These are phyloP conservation scores for Hymenoscyphus albidus DNA, from an alignment of 2,329 filamentous ascomycete genomes.

Conservation along the genomic window DNA sequence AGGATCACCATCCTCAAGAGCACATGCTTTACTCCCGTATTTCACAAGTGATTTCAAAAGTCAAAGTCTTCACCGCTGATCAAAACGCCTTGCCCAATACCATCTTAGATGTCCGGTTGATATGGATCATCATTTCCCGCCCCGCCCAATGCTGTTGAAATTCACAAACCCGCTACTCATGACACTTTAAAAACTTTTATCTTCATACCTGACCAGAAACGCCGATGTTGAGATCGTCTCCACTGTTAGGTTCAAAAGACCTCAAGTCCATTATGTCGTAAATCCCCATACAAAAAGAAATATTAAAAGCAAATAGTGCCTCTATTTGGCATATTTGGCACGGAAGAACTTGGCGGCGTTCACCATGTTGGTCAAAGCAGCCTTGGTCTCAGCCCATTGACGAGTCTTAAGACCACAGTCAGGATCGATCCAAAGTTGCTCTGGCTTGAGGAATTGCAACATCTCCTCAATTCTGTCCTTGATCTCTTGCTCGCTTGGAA, in stretches of 20 bases:
- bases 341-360: slow-evolving; percentile 97
- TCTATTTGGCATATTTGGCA: slow-evolving; percentile 63
- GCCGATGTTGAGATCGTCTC: slow-evolving; percentile 50
- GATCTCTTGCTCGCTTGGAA: slow-evolving; percentile 97
- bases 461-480: slow-evolving; percentile 97
- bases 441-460: slow-evolving; percentile 93
- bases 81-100: slow-evolving; percentile 18
- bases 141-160: slow-evolving; percentile 35
- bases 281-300: slow-evolving; percentile 17
- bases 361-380: slow-evolving; percentile 93
- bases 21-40: slow-evolving; percentile 2
- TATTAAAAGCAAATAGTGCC: slow-evolving; percentile 14
- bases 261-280: slow-evolving; percentile 21
- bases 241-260: slow-evolving; percentile 25
- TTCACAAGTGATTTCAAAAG: background rate
- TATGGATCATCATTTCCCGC: slow-evolving; percentile 30
- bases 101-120: slow-evolving; percentile 35
- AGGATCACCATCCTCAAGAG: slow-evolving; percentile 2
- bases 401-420: slow-evolving; percentile 99
- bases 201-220: slow-evolving; percentile 36
- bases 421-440: slow-evolving; percentile 99
- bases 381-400: slow-evolving; percentile 98
- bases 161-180: slow-evolving; percentile 19
- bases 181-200: slow-evolving; percentile 28
- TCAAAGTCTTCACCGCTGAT: slow-evolving; percentile 7